phyloP scores from a whole-genome alignment of 1,284 basidiomycete species.

The Trametes hirsuta region DNA sequence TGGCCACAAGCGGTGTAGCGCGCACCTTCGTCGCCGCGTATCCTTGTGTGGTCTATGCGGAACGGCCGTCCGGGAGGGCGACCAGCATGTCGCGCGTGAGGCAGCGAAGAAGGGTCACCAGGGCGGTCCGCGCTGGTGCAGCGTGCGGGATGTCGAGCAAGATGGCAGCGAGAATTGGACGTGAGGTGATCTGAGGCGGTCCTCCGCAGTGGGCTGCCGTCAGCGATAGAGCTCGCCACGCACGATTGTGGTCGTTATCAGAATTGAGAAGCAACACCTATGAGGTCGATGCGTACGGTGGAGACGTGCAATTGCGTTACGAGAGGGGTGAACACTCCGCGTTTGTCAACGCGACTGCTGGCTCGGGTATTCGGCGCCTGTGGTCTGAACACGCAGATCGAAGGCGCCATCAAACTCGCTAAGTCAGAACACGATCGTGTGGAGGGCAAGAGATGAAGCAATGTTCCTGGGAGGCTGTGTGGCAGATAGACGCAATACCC shows the following conservation, averaged over 20 bases:
- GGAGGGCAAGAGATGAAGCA: not conserved
- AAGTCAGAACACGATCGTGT: constrained; percentile 2
- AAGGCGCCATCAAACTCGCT: not conserved
- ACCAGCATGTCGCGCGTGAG: constrained; percentile 19
- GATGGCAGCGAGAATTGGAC: constrained; percentile 7
- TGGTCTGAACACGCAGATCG: not conserved
- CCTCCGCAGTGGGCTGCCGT: constrained; percentile 10
- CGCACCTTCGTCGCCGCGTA: not conserved
- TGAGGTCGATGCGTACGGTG: not conserved
- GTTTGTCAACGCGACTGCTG: not conserved
- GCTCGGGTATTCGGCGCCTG: not conserved
- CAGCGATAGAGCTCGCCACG: constrained; percentile 2
- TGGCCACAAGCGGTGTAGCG: not conserved
- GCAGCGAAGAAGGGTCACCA: constrained; percentile 21
- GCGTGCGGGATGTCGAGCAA: constrained; percentile 12
- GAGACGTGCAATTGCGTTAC: not conserved
- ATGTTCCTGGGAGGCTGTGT: constrained; percentile 12
- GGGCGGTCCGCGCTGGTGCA: constrained; percentile 11
- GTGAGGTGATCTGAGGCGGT: constrained; percentile 8
- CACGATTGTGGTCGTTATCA: not conserved
- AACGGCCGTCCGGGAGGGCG: constrained; percentile 6
- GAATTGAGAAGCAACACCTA: not conserved
- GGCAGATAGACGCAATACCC: not conserved
- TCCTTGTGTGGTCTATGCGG: constrained; percentile 3
- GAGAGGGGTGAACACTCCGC: not conserved